Conservation (phyloP, 352 stramenopile species). For the Globisporangium perplexum region DNA sequence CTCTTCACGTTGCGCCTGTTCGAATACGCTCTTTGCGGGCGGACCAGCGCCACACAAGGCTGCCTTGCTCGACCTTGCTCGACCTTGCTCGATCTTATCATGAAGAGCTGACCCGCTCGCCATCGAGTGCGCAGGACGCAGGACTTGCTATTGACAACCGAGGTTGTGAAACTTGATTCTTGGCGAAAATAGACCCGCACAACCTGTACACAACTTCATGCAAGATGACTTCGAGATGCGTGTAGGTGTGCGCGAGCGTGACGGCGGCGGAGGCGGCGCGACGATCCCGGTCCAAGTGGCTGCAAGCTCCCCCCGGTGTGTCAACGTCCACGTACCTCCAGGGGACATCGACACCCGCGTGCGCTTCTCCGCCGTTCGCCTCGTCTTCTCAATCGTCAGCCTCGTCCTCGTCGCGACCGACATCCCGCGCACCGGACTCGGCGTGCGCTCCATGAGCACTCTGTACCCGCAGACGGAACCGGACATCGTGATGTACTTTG, state of each 20-base stretch:
- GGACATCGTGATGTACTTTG: slow-evolving; percentile 29
- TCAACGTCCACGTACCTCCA: neutral
- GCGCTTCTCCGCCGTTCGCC: slow-evolving; percentile 19
- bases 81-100: no score
- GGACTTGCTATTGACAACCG: no score
- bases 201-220: no score
- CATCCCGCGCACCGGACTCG: slow-evolving; percentile 46
- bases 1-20: no score
- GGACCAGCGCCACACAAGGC: no score
- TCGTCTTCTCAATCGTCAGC: slow-evolving; percentile 23
- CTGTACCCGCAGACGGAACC: slow-evolving; percentile 22
- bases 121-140: no score
- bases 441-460: slow-evolving; percentile 15
- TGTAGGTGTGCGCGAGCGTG: neutral
- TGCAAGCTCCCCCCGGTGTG: neutral
- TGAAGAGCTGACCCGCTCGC: no score
- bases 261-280: neutral
- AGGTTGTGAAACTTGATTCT: no score
- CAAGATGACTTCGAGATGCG: neutral
- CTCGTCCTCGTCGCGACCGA: slow-evolving; percentile 41
- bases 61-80: no score
- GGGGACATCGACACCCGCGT: slow-evolving; percentile 9
- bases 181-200: no score
- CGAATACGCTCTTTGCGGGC: no score
- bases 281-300: neutral